Evolutionary conservation across 352 stramenopile species (phyloP).

Genomic region (Halophytophthora batemanensis): DNA sequence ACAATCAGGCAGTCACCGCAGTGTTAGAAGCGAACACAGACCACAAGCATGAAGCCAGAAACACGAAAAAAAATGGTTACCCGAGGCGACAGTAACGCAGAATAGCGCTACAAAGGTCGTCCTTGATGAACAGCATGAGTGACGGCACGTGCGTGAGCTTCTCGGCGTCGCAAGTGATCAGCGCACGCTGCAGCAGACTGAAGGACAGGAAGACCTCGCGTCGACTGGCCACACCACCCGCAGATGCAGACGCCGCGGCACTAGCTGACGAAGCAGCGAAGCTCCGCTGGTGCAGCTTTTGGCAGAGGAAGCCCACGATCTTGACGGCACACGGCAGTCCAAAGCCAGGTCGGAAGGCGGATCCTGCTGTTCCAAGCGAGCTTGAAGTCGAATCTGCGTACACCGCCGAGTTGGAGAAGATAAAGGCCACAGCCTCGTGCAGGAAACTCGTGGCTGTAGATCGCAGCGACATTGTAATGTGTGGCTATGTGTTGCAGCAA

Average conservation of each 20-base stretch:
- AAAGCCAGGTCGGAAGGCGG: slow-evolving; percentile 35
- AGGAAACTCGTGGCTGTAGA: slow-evolving; percentile 62
- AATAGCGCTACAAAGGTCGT: slow-evolving; percentile 75
- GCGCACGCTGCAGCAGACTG: slow-evolving; percentile 48
- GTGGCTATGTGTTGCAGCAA: slow-evolving; percentile 25
- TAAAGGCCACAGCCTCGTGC: slow-evolving; percentile 57
- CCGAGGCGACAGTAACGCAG: slow-evolving; percentile 70
- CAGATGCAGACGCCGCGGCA: slow-evolving; percentile 12
- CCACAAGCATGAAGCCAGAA: not conserved
- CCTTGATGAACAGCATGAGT: slow-evolving; percentile 81
- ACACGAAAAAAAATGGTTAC: slow-evolving; percentile 22
- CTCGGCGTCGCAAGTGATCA: slow-evolving; percentile 52
- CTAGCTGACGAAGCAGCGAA: slow-evolving; percentile 20
- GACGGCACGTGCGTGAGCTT: slow-evolving; percentile 52
- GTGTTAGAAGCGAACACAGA: slow-evolving; percentile 3
- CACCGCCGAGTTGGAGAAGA: slow-evolving; percentile 55
- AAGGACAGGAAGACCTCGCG: slow-evolving; percentile 75
- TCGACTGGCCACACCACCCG: slow-evolving; percentile 24
- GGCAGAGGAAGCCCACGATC: slow-evolving; percentile 73
- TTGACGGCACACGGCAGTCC: slow-evolving; percentile 76
- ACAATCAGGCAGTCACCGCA: slow-evolving; percentile 2
- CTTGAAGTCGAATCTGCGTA: slow-evolving; percentile 32
- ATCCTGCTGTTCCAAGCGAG: not conserved
- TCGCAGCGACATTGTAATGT: slow-evolving; percentile 61
- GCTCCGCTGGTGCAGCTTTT: slow-evolving; percentile 65